Evolutionary conservation across 768 basidiomycete genomes (phyloP).

Genomic region (Boletus tomentosulus): DNA sequence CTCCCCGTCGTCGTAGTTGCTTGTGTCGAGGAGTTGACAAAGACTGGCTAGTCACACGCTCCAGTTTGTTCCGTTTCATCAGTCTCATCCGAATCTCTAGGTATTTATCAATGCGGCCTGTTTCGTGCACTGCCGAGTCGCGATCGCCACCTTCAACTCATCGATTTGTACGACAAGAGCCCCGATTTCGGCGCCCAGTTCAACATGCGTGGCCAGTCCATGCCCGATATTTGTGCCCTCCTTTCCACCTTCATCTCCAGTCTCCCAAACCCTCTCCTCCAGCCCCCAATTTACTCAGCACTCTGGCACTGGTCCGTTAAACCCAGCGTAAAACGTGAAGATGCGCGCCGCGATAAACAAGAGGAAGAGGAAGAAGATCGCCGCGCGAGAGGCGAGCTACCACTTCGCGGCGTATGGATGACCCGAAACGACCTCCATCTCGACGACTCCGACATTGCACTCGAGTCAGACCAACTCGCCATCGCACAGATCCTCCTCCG

Average conservation of each 20-base stretch:
- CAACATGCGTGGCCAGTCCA: conserved; percentile 33
- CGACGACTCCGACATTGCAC: conserved; percentile 15
- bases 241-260: conserved; percentile 45
- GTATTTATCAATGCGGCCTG: conserved; percentile 40
- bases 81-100: conserved; percentile 18
- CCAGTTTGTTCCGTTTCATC: background rate
- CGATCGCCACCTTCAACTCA: conserved; percentile 36
- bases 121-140: conserved; percentile 42
- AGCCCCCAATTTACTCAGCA: conserved; percentile 36
- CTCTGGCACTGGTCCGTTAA: conserved; percentile 44
- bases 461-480: conserved; percentile 34
- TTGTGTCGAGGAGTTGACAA: conserved; percentile 45
- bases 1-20: conserved; percentile 38
- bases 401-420: conserved; percentile 10
- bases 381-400: conserved; percentile 25
- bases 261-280: conserved; percentile 45
- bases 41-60: conserved; percentile 31
- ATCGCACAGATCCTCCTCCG: conserved; percentile 48
- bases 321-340: conserved; percentile 37
- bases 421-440: conserved; percentile 13
- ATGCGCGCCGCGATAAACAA: conserved; percentile 26
- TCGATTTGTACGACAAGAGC: conserved; percentile 36
- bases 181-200: conserved; percentile 20
- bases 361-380: conserved; percentile 33
- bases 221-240: conserved; percentile 43